These are phyloP conservation scores for Penicillium aurantiogriseum DNA, from an alignment of 2,329 filamentous ascomycete genomes.

Conservation along the genomic window DNA sequence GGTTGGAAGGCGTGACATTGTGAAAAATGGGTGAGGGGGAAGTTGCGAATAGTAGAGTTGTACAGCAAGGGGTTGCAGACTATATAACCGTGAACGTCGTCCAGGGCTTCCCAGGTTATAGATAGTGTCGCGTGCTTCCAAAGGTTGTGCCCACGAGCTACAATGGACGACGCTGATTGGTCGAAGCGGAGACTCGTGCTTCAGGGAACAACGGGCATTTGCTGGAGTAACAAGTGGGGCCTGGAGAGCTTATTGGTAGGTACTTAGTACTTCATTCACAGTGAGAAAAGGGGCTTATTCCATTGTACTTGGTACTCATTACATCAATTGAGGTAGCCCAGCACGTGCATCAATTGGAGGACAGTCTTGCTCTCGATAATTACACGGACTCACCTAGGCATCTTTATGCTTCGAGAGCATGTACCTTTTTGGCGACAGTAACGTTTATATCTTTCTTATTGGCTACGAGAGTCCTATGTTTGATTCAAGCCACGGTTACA, in stretches of 20 bases:
- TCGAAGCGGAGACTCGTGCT: conserved; percentile 17
- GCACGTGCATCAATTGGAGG: conserved; percentile 19
- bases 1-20: conserved; percentile 40
- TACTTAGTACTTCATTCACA: background rate
- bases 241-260: conserved; percentile 23
- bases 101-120: background rate
- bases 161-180: conserved; percentile 28
- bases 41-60: conserved; percentile 1
- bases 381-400: background rate
- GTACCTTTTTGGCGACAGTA: background rate
- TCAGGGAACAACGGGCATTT: conserved; percentile 29
- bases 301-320: background rate
- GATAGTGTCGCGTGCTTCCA: conserved; percentile 38
- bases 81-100: conserved; percentile 11
- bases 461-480: background rate
- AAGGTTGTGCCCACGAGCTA: conserved; percentile 31
- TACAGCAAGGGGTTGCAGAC: conserved; percentile 11
- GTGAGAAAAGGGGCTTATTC: background rate
- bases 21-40: background rate
- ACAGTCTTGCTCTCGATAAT: background rate
- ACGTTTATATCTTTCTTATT: background rate
- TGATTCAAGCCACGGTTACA: background rate
- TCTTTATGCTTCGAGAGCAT: background rate
- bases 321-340: conserved; percentile 13
- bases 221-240: conserved; percentile 21